Evolutionary conservation across 371 early-diverging fungal genomes (phyloP), one percentile per base, ranked within the genome.

Genomic region (Haplosporangium sp.): DNA sequence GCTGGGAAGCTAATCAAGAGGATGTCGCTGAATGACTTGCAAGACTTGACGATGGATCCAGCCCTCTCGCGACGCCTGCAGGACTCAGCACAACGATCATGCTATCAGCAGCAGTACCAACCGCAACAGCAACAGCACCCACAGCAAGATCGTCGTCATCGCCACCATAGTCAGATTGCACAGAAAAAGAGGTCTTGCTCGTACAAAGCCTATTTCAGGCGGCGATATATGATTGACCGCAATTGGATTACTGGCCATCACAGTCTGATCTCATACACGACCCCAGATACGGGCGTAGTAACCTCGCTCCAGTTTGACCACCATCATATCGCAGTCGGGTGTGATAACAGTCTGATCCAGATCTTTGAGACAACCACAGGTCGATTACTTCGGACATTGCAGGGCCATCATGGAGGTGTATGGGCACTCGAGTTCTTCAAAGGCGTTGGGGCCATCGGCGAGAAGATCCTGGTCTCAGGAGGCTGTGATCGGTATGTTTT

Each of bases 371-470:
- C 91, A 18, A 82, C 81, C 7, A 87, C 90, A 20, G 94, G 94
- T 0, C 80, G 84, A n/a, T 81, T 90, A 41, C 73, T 89, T 40
- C 84, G 90, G 65, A 87, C 89, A 20, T 83, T 96, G n/a, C 85
- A 85, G 50, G 97, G 97, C 1, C 98, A 97, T 82, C 90, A 89
- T 56, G 97, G 96, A n/a, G 97, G 98, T 47, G 95, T 98, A 2
- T 97, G 98, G 98, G 94, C 96, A 14, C 86, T 97, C 52, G 93
- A 94, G 73, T 94, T 87, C 74, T 74, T 87, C 70, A 89, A 91
- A 53, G 91, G 87, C 42, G 85, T 85, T 38, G 87, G 69, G 65
- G 77, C 61, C 64, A 73, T 80, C 1, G 89, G 86, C 42, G 92
- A 93, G 43, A 88, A 92, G 56, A 75, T 91, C 86, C 81, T 94